Evolutionary conservation across 352 stramenopile genomes (phyloP), one percentile per base, ranked within the genome.

Genomic region (Paralagenidium karlingii): DNA sequence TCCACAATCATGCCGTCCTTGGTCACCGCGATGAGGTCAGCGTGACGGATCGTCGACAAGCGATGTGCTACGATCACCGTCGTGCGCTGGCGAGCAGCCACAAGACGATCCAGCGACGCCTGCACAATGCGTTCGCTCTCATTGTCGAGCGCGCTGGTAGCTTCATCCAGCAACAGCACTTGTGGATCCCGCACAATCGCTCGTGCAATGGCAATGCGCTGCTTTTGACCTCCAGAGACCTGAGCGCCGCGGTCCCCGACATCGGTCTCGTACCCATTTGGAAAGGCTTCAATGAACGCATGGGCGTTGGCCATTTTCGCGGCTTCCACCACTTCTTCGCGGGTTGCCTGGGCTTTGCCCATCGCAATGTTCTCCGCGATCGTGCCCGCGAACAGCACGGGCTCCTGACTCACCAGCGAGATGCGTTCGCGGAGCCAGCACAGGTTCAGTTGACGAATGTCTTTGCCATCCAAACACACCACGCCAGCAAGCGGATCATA

Each of bases 201-300:
- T 9, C 94, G 64, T 28, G 92, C 91, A 28, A 98, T 94, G 30
- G 85, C 85, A 45, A 97, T 82, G 16, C 82, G 55, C 54, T 94
- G 83, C 51, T 97, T 97, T 53, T 98, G 94, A n/a, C 94, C 92
- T 25, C 92, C 90, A 8, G 60, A 90, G 0, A 98, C 62, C 57
- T 93, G 76, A 19, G 89, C 73, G 22, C 88, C 90, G 24, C 83
- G 55, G 45, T 97, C 85, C 12, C 90, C 91, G 22, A 97, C 69
- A 51, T 82, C 42, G 9, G 88, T 97, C 41, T 94, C 60, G 39
- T 91, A 90, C 6, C 59, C 57, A 2, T 82, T 47, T 3, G 91
- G 84, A 38, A 97, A 94, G 1, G 53, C 49, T 18, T 54, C 51
- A 48, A 98, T 95, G 48, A 98, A 97, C 22, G 80, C 75, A 43